Base-by-base conservation (phyloP, 805 yeast genomes). In the Saccharomycopsis javanensis region DNA sequence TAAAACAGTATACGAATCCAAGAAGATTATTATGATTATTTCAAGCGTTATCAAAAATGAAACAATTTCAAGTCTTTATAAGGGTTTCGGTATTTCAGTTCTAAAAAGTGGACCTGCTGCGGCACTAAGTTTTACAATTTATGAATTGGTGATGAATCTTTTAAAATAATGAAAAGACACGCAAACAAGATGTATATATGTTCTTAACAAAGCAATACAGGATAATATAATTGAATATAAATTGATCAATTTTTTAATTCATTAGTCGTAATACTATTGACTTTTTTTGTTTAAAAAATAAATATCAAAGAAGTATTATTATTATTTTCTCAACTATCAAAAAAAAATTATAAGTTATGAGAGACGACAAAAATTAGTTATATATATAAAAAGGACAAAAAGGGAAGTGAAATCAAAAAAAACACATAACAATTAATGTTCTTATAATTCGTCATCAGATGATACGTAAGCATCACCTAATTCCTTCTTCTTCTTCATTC, bases 401-500 rank as follows among this genome's bases (percentile, higher is more conserved):
- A 48, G 28, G 35, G 35, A 48, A 28, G 25, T 48, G 51, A 48
- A 30, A n/a, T 48, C 25, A 16, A 48, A 48, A 28, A 48, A n/a
- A 48, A 16, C 46, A 38, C 46, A 16, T n/a, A n/a, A 20, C 50
- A 45, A 20, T 18, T 13, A 42, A 42, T 23, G 31, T 45, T 25
- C 67, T 80, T 84, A 86, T 66, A 82, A 79, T 69, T 85, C 94
- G 59, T 92, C 99, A 68, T 91, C 97, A 69, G 96, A 94, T 64
- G 98, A 92, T 68, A 90, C 97, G 76, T 94, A 95, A 77, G 94
- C 98, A 74, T 94, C 99, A 83, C 98, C 98, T 75, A 91, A 77
- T 78, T 86, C 96, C 96, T 94, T 94, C 97, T 92, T 94, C 96
- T 92, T 94, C 87, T 87, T 89, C 98, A 94, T 91, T 86, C 99